Evolutionary conservation across 1,284 basidiomycete genomes (phyloP), one percentile per base, ranked within the genome.

Genomic region (Leccinum huronense): DNA sequence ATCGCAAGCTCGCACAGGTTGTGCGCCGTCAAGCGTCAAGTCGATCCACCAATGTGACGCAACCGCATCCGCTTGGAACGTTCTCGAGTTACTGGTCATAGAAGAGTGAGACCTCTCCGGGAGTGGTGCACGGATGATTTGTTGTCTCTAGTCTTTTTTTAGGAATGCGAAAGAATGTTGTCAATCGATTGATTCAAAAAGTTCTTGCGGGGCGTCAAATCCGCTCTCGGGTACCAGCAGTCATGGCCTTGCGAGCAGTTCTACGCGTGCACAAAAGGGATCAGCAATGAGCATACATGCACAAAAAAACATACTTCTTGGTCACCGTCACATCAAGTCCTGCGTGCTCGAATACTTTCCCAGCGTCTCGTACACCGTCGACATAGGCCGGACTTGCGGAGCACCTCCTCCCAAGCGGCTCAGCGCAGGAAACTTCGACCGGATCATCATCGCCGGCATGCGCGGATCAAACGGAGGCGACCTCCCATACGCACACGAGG

Each of bases 301-400:
- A 53, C 36, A 48, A 23, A 45, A 45, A 9, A 45, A 80, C 91
- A 76, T 72, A 95, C 94, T 93, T 93, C 84, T 95, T 95, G 70
- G 93, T 94, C 48, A 97, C 93, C 56, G 88, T 89, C 94, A 97
- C 94, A 97, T 97, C 71, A 97, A 76, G 78, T 98, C 95, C 77
- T 97, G 94, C 16, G 91, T 92, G 69, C 92, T 90, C 72, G 97
- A 77, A 73, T 95, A 97, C 64, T 85, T 87, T 66, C 91, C 84
- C 59, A 97, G 80, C 13, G 91, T 89, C 57, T 78, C 86, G 74
- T 93, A 93, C 81, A 93, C 92, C 7, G 86, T 90, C 54, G 92
- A 94, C 79, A 87, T 85, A 54, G 88, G 88, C 60, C 87, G 81
- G 55, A 83, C 79, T 55, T 73, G 70, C 6, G 80, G 79, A 57